Conservation (phyloP, 2,329 filamentous ascomycete genomes). For the Allantophomopsis lycopodina region DNA sequence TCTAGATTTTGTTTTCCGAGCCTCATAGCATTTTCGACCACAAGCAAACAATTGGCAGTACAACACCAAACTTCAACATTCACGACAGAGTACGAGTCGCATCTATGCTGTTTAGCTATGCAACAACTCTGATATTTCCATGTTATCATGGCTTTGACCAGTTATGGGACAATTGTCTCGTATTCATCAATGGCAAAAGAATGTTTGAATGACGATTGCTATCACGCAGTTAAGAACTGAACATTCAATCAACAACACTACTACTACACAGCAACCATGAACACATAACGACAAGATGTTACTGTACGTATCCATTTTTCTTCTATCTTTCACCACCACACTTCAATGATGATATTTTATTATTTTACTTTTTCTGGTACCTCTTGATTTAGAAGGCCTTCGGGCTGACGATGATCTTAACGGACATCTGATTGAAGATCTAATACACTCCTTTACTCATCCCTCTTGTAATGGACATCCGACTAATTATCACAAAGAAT, state of each 20-base stretch:
- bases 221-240: no score
- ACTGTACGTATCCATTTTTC: not conserved
- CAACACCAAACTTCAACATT: not conserved
- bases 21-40: not conserved
- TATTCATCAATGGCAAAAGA: not conserved
- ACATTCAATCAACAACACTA: not conserved
- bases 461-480: no score
- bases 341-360: conserved; percentile 58
- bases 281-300: not conserved
- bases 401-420: conserved; percentile 62
- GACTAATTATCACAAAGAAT: no score
- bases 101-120: not conserved
- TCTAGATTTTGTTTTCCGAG: not conserved
- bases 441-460: conserved; percentile 1
- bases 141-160: not conserved
- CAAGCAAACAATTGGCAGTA: not conserved
- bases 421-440: conserved; percentile 60
- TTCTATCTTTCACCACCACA: not conserved
- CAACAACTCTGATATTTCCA: not conserved
- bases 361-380: conserved; percentile 74
- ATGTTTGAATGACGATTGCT: no score
- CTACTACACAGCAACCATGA: not conserved
- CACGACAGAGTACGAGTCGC: not conserved
- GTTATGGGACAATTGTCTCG: not conserved
- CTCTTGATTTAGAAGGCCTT: conserved; percentile 78